A percentile compares a stretch with the other conserved stretches of the same genome.
These are phyloP conservation scores for Coprinopsis cinerea DNA, from an alignment of 768 basidiomycete genomes.

Conservation along the genomic window DNA sequence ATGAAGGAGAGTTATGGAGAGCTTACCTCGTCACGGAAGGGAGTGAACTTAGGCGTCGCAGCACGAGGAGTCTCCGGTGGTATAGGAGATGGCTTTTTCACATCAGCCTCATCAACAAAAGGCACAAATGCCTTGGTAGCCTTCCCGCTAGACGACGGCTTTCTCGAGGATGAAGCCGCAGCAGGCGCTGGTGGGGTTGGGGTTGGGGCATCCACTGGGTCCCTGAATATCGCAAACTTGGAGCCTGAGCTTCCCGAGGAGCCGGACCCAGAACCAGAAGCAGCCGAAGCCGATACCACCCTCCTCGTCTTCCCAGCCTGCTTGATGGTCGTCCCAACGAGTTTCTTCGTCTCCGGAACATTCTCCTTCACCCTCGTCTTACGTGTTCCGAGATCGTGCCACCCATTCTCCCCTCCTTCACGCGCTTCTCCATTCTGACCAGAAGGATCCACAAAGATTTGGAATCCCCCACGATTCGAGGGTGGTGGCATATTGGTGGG, in stretches of 20 bases:
- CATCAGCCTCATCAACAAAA: conserved; percentile 30
- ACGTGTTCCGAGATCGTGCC: conserved; percentile 72
- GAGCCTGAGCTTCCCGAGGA: conserved; percentile 29
- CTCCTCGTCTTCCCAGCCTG: conserved; percentile 56
- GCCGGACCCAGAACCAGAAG: conserved; percentile 11
- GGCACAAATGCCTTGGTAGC: conserved; percentile 33
- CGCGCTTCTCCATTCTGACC: conserved; percentile 43
- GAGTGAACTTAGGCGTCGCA: conserved; percentile 56
- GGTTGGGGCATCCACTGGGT: conserved; percentile 46
- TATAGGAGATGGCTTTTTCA: conserved; percentile 13
- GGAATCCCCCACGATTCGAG: conserved; percentile 50
- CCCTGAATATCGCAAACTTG: conserved; percentile 61
- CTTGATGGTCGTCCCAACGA: conserved; percentile 59
- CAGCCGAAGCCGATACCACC: conserved; percentile 34
- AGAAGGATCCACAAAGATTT: conserved; percentile 68
- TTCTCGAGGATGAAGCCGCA: conserved; percentile 1
- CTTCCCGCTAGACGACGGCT: conserved; percentile 21
- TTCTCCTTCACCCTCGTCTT: conserved; percentile 79
- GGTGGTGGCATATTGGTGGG: conserved; percentile 25
- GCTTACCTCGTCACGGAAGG: conserved; percentile 69
- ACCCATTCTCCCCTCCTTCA: conserved; percentile 40
- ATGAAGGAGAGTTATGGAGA: conserved; percentile 3
- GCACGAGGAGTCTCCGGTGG: conserved; percentile 24
- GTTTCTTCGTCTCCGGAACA: conserved; percentile 60
- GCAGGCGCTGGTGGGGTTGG: too few species aligned